Percentiles rank a stretch among this genome's conserved stretches.
phyloP scores from a whole-genome alignment of 352 stramenopile genomes.

The Pythium dissotocum region DNA sequence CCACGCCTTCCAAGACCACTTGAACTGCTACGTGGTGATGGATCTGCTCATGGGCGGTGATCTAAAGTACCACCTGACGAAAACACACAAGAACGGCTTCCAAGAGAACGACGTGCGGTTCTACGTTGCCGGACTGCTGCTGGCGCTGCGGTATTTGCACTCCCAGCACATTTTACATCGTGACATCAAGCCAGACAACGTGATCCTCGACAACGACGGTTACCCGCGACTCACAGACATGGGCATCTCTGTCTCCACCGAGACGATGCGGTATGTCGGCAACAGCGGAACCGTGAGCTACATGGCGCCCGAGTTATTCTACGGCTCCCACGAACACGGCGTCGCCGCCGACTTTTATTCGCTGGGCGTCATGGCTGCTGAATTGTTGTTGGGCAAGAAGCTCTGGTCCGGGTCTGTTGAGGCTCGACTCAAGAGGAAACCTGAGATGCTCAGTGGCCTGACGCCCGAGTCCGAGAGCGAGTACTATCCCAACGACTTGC shows the following conservation, averaged over 20 bases:
- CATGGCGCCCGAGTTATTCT: constrained; percentile 76
- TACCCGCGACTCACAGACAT: constrained; percentile 77
- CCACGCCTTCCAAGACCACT: constrained; percentile 62
- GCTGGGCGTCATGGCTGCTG: constrained; percentile 55
- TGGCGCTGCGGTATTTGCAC: constrained; percentile 75
- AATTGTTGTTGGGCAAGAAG: constrained; percentile 49
- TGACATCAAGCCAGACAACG: constrained; percentile 86
- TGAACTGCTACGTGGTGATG: constrained; percentile 82
- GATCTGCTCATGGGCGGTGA: constrained; percentile 73
- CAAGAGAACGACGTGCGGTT: constrained; percentile 49
- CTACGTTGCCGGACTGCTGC: constrained; percentile 58
- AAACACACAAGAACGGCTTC: constrained; percentile 56
- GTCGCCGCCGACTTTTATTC: constrained; percentile 63
- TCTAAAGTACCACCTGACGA: constrained; percentile 67
- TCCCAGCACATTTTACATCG: constrained; percentile 66
- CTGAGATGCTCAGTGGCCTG: constrained; percentile 32
- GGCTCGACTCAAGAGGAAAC: constrained; percentile 36
- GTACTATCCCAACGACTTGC: constrained; percentile 59
- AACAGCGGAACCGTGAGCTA: constrained; percentile 68
- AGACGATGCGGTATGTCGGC: constrained; percentile 43
- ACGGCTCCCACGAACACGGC: constrained; percentile 52
- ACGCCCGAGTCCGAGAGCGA: constrained; percentile 28
- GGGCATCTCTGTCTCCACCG: constrained; percentile 62
- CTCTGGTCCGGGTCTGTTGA: constrained; percentile 44
- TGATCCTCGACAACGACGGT: constrained; percentile 79